Percentiles rank a stretch among this genome's conserved stretches.
phyloP scores from a whole-genome alignment of 352 stramenopile genomes.

The Phytophthora parvispora region DNA sequence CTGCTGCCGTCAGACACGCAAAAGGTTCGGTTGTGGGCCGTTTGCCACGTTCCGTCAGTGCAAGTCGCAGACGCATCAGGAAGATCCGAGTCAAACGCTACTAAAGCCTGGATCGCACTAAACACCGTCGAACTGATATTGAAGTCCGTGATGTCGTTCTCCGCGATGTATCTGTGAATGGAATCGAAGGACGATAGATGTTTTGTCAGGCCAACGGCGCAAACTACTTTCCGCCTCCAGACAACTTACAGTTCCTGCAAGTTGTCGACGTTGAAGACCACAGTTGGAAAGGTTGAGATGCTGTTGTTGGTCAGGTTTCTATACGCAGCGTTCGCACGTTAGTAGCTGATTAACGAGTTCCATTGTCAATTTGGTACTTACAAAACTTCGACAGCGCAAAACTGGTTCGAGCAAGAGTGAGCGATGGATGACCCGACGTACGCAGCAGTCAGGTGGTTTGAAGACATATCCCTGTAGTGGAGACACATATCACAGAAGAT shows the following conservation, averaged over 20 bases:
- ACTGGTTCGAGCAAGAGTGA: conserved; percentile 31
- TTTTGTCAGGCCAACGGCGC: neutral
- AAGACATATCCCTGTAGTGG: conserved; percentile 43
- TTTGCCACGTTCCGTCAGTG: conserved; percentile 35
- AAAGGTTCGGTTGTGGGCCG: conserved; percentile 35
- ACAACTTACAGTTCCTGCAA: conserved; percentile 36
- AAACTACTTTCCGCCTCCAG: neutral
- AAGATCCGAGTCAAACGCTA: conserved; percentile 33
- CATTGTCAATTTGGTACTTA: conserved; percentile 21
- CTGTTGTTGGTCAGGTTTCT: conserved; percentile 50
- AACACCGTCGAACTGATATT: conserved; percentile 43
- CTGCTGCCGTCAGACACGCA: conserved; percentile 23
- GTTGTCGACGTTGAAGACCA: conserved; percentile 45
- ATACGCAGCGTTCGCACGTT: neutral
- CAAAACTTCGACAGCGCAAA: conserved; percentile 42
- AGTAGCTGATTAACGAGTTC: neutral
- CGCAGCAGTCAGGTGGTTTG: conserved; percentile 44
- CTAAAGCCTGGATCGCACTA: conserved; percentile 26
- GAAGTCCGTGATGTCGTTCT: conserved; percentile 43
- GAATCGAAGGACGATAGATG: neutral
- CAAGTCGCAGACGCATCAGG: conserved; percentile 25
- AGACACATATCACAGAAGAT: neutral
- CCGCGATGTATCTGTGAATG: conserved; percentile 22
- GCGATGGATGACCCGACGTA: conserved; percentile 42
- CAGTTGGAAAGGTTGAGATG: conserved; percentile 35